Evolutionary conservation across 176 grass and related monocot species (phyloP).

Genomic region (Bromus sterilis): DNA sequence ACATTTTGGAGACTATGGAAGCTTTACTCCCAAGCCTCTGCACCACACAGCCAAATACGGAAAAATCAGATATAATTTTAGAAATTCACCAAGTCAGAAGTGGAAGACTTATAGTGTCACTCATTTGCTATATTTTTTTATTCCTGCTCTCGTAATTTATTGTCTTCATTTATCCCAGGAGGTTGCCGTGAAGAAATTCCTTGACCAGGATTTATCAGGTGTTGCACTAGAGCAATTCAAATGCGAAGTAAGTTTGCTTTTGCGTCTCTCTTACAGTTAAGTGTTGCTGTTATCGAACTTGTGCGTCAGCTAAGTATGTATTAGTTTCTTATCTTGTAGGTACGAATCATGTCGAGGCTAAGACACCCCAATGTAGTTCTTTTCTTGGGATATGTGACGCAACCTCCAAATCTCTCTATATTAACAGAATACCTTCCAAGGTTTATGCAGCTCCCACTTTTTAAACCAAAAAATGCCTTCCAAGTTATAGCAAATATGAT

Average conservation of each 20-base stretch:
- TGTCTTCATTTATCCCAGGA: slow-evolving; percentile 51
- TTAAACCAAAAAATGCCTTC: background rate
- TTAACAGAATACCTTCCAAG: slow-evolving; percentile 93
- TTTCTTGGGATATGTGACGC: slow-evolving; percentile 96
- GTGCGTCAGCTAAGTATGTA: slow-evolving; percentile 22
- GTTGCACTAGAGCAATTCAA: slow-evolving; percentile 91
- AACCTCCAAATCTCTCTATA: slow-evolving; percentile 97
- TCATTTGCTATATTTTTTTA: slow-evolving; percentile 5
- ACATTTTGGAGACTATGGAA: background rate
- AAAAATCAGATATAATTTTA: background rate
- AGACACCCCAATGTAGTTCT: slow-evolving; percentile 99
- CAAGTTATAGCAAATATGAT: slow-evolving; percentile 6
- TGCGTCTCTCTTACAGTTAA: background rate
- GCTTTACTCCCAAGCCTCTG: background rate
- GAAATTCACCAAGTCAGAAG: background rate
- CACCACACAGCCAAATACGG: background rate
- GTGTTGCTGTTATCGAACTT: background rate
- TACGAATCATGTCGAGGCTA: slow-evolving; percentile 90
- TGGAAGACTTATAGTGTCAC: background rate
- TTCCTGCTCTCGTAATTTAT: slow-evolving; percentile 5
- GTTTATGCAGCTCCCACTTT: slow-evolving; percentile 36
- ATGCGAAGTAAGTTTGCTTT: slow-evolving; percentile 77
- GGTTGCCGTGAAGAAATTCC: slow-evolving; percentile 98
- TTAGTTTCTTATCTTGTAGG: slow-evolving; percentile 41
- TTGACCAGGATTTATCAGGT: slow-evolving; percentile 93